Base-by-base conservation (phyloP, 352 stramenopile species). In the Phytopythium aichiense region DNA sequence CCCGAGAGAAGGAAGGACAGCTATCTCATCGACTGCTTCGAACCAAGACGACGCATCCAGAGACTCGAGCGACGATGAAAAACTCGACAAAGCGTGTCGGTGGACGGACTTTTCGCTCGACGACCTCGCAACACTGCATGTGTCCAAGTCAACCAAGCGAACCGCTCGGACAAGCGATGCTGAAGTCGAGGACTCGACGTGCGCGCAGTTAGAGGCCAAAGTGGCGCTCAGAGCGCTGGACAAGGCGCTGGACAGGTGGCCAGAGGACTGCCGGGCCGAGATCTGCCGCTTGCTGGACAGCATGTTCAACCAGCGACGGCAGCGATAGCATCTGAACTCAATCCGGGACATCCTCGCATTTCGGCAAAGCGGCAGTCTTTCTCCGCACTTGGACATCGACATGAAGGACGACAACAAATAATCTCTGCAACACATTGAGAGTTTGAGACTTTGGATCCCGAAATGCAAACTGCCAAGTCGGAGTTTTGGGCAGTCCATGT, bases 201-300 rank as follows among this genome's bases (percentile, higher is more conserved):
- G 11, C 23, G 46, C 46, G 23, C 46, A 53, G 46, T 12, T 58
- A 18, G 46, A 61, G 64, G 68, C 59, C 25, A 60, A 45, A 28
- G 35, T 43, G 25, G 48, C 78, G 33, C 77, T 89, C 18, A 48
- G 58, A 22, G 57, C 73, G 2, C 60, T 89, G 4, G 80, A 87
- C 46, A 43, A 63, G n/a, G 80, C 78, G 12, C 68, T 89, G 6
- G 80, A 89, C 33, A 37, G 60, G 22, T 65, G 63, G 8, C 80
- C 80, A 0, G 66, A 84, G 13, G 80, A 89, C 57, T 89, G 77
- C 22, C 80, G 80, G 11, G 45, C 60, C 6, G 77, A 89, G 52
- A 80, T 89, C 43, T 85, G 76, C 37, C 52, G 71, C 1, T 31
- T 84, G 8, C 63, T 87, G 1, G 64, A 82, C 37, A 16, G 16